phyloP scores from a whole-genome alignment of 2,329 filamentous ascomycete genomes.

The Colletotrichum melonis region DNA sequence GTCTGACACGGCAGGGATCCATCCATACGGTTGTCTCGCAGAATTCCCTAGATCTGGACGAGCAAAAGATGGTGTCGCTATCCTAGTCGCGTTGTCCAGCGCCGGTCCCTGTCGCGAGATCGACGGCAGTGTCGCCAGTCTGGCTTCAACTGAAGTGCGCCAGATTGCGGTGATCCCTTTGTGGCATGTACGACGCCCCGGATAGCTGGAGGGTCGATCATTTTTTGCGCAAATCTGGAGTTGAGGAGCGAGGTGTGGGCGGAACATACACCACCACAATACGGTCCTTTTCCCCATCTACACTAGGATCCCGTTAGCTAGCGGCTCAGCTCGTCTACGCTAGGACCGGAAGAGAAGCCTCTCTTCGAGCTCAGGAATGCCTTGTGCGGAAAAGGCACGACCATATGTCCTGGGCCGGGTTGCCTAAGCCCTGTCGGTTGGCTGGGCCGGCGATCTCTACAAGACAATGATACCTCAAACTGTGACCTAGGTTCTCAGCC shows the following conservation, averaged over 20 bases:
- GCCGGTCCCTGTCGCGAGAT: constrained; percentile 19
- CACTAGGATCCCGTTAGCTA: neutral
- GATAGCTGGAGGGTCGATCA: constrained; percentile 22
- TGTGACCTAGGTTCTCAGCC: neutral
- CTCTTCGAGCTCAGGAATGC: neutral
- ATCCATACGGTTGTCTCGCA: neutral
- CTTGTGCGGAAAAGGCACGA: constrained; percentile 18
- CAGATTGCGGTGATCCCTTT: constrained; percentile 13
- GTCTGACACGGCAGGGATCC: constrained; percentile 9
- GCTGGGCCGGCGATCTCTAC: neutral
- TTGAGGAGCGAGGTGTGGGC: neutral
- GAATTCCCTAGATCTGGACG: neutral
- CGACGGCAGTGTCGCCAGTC: constrained; percentile 13
- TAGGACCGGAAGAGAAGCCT: neutral
- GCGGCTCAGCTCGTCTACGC: neutral
- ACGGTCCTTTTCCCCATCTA: neutral
- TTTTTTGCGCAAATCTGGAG: neutral
- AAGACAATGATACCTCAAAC: neutral
- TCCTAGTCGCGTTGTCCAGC: neutral
- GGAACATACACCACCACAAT: neutral
- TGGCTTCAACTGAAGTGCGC: constrained; percentile 9
- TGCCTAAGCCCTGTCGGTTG: constrained; percentile 3
- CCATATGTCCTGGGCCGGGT: neutral
- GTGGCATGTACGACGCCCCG: constrained; percentile 6
- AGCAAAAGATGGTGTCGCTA: neutral